Percentiles rank a stretch among this genome's conserved stretches.
These are phyloP conservation scores for Entoloma clypeatum DNA, from an alignment of 1,284 basidiomycete genomes.

Conservation along the genomic window DNA sequence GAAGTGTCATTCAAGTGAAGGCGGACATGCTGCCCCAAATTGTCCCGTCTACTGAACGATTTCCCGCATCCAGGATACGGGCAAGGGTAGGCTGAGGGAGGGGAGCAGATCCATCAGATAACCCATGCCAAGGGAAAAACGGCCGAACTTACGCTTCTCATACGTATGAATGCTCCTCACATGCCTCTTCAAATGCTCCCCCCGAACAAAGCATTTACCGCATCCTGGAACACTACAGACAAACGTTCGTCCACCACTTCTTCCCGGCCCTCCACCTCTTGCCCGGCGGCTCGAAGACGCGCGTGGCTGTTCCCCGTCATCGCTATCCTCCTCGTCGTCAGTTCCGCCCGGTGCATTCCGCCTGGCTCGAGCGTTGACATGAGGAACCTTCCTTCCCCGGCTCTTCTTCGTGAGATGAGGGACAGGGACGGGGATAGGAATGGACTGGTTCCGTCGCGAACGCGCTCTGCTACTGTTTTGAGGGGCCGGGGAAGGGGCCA, in stretches of 20 bases:
- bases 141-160: constrained; percentile 61
- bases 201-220: constrained; percentile 72
- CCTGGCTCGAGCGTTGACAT: constrained; percentile 27
- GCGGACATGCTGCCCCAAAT: constrained; percentile 74
- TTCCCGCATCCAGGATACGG: constrained; percentile 67
- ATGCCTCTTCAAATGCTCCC: constrained; percentile 77
- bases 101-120: constrained; percentile 4
- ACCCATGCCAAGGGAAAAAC: not conserved
- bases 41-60: constrained; percentile 77
- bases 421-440: constrained; percentile 55
- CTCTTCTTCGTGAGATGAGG: constrained; percentile 76
- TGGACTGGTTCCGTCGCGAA: constrained; percentile 30
- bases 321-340: constrained; percentile 21
- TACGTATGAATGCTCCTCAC: constrained; percentile 73
- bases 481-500: no score
- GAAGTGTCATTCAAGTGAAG: constrained; percentile 45
- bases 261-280: constrained; percentile 19
- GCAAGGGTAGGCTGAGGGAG: constrained; percentile 60
- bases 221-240: constrained; percentile 68
- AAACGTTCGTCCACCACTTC: constrained; percentile 47
- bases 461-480: no score
- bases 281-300: constrained; percentile 16
- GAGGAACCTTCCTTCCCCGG: constrained; percentile 69
- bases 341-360: constrained; percentile 26
- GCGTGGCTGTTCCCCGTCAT: constrained; percentile 10